A percentile compares a stretch with the other conserved stretches of the same genome.
Conservation (phyloP, 2,329 filamentous ascomycete species). For the Colletotrichum limetticola region DNA sequence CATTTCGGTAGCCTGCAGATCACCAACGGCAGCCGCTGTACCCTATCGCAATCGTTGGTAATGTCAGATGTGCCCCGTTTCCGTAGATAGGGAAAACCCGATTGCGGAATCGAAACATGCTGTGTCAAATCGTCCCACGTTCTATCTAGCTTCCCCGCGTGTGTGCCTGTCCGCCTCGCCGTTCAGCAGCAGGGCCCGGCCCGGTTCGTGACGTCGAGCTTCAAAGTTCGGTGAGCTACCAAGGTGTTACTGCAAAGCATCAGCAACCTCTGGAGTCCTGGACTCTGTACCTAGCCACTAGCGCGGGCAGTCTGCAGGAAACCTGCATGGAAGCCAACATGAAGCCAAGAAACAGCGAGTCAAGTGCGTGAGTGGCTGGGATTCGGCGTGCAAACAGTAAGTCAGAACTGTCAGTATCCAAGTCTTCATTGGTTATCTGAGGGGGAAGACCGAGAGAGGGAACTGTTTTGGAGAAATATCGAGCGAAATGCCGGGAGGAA, state of each 20-base stretch:
- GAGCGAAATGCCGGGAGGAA: conserved; percentile 11
- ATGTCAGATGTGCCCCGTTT: background rate
- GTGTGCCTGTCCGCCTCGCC: background rate
- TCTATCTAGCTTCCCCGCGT: background rate
- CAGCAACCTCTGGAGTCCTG: background rate
- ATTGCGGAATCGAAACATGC: background rate
- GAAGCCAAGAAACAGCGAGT: background rate
- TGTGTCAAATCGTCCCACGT: too few relatives aligned
- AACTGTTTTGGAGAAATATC: background rate
- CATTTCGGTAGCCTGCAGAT: conserved; percentile 12
- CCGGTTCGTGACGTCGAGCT: background rate
- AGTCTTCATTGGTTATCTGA: background rate
- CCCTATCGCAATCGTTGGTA: background rate
- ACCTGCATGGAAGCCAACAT: background rate
- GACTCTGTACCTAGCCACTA: background rate
- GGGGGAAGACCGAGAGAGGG: background rate
- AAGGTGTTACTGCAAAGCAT: background rate
- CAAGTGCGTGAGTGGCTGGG: background rate
- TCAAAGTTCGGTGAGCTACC: too few relatives aligned
- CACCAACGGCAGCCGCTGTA: background rate
- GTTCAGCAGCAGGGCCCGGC: background rate
- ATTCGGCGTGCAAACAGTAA: background rate
- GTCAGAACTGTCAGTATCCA: too few relatives aligned
- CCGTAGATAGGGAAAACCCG: background rate
- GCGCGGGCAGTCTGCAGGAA: background rate